Evolutionary conservation across 1,284 basidiomycete genomes (phyloP).

Genomic region (Naganishia liquefaciens): DNA sequence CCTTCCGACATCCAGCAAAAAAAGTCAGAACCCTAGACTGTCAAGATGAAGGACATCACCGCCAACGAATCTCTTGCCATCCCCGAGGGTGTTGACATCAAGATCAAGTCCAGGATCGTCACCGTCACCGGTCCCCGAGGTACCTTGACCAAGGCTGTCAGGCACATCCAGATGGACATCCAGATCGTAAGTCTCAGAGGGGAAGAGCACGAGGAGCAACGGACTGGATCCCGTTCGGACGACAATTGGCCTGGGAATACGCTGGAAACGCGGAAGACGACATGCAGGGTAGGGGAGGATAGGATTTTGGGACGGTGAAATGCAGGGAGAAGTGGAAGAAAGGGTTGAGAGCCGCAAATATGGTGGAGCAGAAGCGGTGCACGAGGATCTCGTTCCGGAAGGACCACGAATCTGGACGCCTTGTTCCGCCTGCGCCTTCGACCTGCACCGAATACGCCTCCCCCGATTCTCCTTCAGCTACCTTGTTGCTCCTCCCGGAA

Average conservation of each 20-base stretch:
- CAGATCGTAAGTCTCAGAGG: conserved; percentile 63
- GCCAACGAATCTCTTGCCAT: conserved; percentile 80
- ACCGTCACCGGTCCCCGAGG: conserved; percentile 87
- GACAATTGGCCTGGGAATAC: not conserved
- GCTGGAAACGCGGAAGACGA: not conserved
- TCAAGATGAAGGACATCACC: conserved; percentile 56
- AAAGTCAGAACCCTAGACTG: conserved; percentile 29
- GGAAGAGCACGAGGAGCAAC: conserved; percentile 55
- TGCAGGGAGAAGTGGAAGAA: not conserved
- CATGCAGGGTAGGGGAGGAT: not conserved
- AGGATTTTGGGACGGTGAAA: too few relatives aligned
- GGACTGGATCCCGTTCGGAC: not conserved
- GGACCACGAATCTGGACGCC: too few relatives aligned
- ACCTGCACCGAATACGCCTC: not conserved
- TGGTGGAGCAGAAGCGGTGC: too few relatives aligned
- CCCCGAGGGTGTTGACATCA: conserved; percentile 79
- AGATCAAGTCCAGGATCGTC: conserved; percentile 84
- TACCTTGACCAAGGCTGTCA: conserved; percentile 83
- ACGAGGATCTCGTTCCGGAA: too few relatives aligned
- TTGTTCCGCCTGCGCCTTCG: too few relatives aligned
- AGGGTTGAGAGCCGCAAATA: not conserved
- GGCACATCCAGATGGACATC: conserved; percentile 96
- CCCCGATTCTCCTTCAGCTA: too few relatives aligned
- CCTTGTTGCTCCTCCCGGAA: conserved; percentile 4
- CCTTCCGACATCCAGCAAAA: conserved; percentile 21